Evolutionary conservation across 192 early-diverging fungal species (phyloP), one percentile per base, ranked within the genome.

Genomic region (Podila epigama): DNA sequence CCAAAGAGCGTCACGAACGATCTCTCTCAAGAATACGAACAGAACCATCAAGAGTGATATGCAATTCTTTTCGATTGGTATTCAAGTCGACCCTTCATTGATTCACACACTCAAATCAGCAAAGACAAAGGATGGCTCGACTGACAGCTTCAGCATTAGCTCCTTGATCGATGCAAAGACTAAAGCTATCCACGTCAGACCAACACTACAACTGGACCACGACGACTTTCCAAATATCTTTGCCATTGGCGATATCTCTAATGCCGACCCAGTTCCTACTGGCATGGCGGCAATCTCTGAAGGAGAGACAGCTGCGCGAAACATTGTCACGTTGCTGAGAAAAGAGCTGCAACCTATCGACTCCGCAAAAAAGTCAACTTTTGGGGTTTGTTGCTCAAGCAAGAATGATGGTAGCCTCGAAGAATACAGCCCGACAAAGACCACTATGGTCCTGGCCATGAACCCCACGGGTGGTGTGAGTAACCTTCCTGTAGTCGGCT

Each of bases 161-260:
- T 48, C 40, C 0, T 22, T 75, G 15, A 62, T 90, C 1, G 82
- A 89, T 12, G 84, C 86, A 0, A 70, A 82, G 32, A 81, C 86
- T 1, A 84, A 81, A 16, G 89, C 88, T 65, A 83, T 96, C 68
- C 69, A 82, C 1, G 90, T 93, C 20, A 70, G 64, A 22, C 72
- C 85, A 25, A 95, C 93, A 1, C 77, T 94, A 63, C 95, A 96
- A 61, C 63, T 95, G 1, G 82, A 85, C 22, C 80, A 88, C 54
- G 55, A 61, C 9, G 54, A 40, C 4, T 84, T 85, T 70, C 71
- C 87, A 0, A 63, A 94, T 60, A 90, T 96, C 15, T 96, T 92
- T 70, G 91, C 92, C 5, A 72, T 85, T 36, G 94, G 94, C 8
- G 94, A 96, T 68, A 87, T 92, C 8, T 83, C 79, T 56, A 80